Evolutionary conservation across 345 rosid genomes (phyloP).

Genomic region (Euphorbia lathyris): DNA sequence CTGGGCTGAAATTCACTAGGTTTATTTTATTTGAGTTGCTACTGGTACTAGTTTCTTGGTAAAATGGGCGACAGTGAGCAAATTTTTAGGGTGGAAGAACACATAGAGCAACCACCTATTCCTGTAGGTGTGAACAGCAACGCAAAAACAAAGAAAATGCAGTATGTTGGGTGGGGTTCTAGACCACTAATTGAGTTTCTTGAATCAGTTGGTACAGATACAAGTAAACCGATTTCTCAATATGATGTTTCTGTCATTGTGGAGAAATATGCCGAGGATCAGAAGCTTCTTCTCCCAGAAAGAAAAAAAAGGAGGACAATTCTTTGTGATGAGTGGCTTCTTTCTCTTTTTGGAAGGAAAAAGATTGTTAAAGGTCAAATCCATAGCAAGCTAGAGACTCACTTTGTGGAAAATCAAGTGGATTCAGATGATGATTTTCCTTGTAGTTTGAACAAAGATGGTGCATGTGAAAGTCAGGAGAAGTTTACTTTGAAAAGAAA

Average conservation of each 20-base stretch:
- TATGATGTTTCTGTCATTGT: constrained; percentile 47
- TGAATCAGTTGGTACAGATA: constrained; percentile 46
- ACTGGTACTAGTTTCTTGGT: not conserved
- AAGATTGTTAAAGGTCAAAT: constrained; percentile 41
- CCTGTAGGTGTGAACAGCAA: constrained; percentile 39
- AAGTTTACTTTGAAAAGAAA: constrained; percentile 27
- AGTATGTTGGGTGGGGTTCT: constrained; percentile 79
- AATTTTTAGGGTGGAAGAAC: constrained; percentile 46
- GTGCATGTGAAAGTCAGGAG: constrained; percentile 10
- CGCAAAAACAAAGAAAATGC: constrained; percentile 38
- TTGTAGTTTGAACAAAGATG: constrained; percentile 44
- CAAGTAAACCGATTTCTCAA: constrained; percentile 39
- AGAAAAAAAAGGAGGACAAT: constrained; percentile 69
- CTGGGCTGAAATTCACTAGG: no score
- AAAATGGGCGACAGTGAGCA: constrained; percentile 14
- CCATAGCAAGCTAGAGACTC: constrained; percentile 50
- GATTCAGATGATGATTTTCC: constrained; percentile 45
- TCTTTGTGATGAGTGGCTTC: constrained; percentile 48
- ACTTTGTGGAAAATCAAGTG: constrained; percentile 64
- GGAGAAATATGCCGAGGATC: constrained; percentile 40
- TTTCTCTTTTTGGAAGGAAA: constrained; percentile 59
- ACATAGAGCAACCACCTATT: constrained; percentile 14
- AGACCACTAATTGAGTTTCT: constrained; percentile 64
- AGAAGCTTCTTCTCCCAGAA: constrained; percentile 35
- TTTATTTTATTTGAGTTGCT: not conserved